Percentiles rank a stretch among this genome's conserved stretches.
phyloP scores from a whole-genome alignment of 2,329 filamentous ascomycete genomes.

The Colletotrichum echinochloae region DNA sequence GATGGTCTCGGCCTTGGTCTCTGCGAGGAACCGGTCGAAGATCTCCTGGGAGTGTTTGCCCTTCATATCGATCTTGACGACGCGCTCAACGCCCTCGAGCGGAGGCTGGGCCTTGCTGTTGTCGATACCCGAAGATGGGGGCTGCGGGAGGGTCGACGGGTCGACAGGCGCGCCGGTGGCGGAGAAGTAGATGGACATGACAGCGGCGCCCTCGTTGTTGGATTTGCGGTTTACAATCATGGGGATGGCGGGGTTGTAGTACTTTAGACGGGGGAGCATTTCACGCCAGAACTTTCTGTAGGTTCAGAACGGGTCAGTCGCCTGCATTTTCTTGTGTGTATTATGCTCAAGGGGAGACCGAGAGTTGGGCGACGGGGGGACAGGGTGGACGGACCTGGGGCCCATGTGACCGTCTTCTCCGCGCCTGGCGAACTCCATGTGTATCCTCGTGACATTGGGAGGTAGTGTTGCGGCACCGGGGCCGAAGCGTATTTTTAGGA shows the following conservation, averaged over 20 bases:
- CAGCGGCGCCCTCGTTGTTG: slow-evolving; percentile 67
- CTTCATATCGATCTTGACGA: slow-evolving; percentile 73
- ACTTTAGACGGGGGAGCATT: slow-evolving; percentile 89
- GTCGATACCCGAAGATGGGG: slow-evolving; percentile 61
- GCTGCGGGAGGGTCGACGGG: slow-evolving; percentile 52
- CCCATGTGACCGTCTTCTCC: slow-evolving; percentile 77
- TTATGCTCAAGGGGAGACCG: slow-evolving; percentile 43
- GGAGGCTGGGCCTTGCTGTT: slow-evolving; percentile 62
- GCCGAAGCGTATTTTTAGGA: slow-evolving; percentile 81
- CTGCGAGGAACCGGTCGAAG: slow-evolving; percentile 69
- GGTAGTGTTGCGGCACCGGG: slow-evolving; percentile 87
- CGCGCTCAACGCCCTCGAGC: slow-evolving; percentile 58
- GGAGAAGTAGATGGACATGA: slow-evolving; percentile 74
- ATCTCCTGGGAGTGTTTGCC: slow-evolving; percentile 71
- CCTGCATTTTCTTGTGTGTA: slow-evolving; percentile 47
- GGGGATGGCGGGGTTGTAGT: slow-evolving; percentile 86
- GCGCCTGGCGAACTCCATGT: slow-evolving; percentile 76
- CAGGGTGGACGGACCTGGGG: slow-evolving; percentile 67
- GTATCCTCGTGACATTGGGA: slow-evolving; percentile 78
- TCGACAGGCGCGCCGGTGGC: slow-evolving; percentile 46
- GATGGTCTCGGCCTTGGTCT: slow-evolving; percentile 71
- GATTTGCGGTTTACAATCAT: slow-evolving; percentile 83
- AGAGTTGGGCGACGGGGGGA: slow-evolving; percentile 31
- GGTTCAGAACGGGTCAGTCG: not conserved
- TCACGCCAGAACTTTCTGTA: slow-evolving; percentile 88